A percentile compares a stretch with the other conserved stretches of the same genome.
phyloP scores from a whole-genome alignment of 2,329 filamentous ascomycete genomes.

The Aspergillus alliaceus region DNA sequence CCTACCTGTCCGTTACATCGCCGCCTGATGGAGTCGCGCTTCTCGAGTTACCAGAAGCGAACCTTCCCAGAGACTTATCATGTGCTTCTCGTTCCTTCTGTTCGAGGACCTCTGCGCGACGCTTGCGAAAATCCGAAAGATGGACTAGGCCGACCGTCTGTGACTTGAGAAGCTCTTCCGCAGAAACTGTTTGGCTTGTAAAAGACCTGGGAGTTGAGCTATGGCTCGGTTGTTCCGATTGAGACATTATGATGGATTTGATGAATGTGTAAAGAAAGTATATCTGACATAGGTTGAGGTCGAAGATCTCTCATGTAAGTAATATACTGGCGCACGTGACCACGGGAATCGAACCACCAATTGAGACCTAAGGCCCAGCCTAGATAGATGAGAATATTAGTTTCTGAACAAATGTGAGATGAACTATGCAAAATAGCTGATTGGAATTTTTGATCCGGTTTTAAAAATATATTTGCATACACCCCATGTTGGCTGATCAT shows the following conservation, averaged over 20 bases:
- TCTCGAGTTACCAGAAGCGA: slow-evolving; percentile 47
- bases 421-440: neutral
- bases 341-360: neutral
- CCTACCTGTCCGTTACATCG: slow-evolving; percentile 60
- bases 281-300: neutral
- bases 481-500: neutral
- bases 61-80: slow-evolving; percentile 55
- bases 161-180: slow-evolving; percentile 78
- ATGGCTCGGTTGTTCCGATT: slow-evolving; percentile 40
- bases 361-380: neutral
- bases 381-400: neutral
- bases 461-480: neutral
- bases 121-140: slow-evolving; percentile 92
- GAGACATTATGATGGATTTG: slow-evolving; percentile 16
- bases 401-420: no score
- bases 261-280: neutral
- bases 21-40: slow-evolving; percentile 50
- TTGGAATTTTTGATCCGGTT: neutral
- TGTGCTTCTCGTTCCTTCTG: slow-evolving; percentile 80
- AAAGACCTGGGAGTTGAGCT: slow-evolving; percentile 58
- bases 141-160: slow-evolving; percentile 89
- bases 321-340: slow-evolving; percentile 17
- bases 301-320: slow-evolving; percentile 5
- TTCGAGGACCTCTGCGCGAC: slow-evolving; percentile 90
- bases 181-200: slow-evolving; percentile 71